Evolutionary conservation across 192 early-diverging fungal genomes (phyloP).

Genomic region (Piromyces sp.): DNA sequence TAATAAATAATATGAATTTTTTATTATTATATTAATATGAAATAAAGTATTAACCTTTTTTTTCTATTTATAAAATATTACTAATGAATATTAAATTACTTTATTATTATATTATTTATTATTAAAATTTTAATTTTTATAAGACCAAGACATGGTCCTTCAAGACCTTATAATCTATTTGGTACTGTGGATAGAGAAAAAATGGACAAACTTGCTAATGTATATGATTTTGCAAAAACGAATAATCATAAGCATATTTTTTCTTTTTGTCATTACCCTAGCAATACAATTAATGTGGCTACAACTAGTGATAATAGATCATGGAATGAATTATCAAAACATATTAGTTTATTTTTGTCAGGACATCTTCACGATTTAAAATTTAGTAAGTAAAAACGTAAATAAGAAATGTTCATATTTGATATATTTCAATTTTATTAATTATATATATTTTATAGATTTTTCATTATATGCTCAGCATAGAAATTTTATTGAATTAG

Average conservation of each 20-base stretch:
- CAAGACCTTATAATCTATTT: conserved; percentile 40
- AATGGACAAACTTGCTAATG: conserved; percentile 11
- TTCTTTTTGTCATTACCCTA: conserved; percentile 53
- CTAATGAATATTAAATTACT: too few species aligned
- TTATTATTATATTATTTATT: too few species aligned
- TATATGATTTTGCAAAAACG: conserved; percentile 42
- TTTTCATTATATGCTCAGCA: background rate
- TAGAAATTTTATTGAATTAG: conserved; percentile 45
- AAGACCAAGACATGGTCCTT: background rate
- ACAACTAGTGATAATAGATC: conserved; percentile 25
- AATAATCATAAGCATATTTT: background rate
- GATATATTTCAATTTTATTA: too few species aligned
- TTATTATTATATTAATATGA: too few species aligned
- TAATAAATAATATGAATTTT: too few species aligned
- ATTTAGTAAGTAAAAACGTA: background rate
- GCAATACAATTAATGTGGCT: conserved; percentile 58
- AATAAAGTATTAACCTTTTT: too few species aligned
- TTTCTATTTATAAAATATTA: too few species aligned
- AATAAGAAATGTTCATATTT: too few species aligned
- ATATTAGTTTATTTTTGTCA: background rate
- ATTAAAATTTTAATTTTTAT: background rate
- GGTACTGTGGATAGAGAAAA: conserved; percentile 22
- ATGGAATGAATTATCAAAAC: background rate
- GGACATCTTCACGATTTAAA: background rate
- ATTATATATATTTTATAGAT: background rate